Evolutionary conservation across 805 yeast genomes (phyloP).

Genomic region (Schwanniomyces pseudopolymorphus): DNA sequence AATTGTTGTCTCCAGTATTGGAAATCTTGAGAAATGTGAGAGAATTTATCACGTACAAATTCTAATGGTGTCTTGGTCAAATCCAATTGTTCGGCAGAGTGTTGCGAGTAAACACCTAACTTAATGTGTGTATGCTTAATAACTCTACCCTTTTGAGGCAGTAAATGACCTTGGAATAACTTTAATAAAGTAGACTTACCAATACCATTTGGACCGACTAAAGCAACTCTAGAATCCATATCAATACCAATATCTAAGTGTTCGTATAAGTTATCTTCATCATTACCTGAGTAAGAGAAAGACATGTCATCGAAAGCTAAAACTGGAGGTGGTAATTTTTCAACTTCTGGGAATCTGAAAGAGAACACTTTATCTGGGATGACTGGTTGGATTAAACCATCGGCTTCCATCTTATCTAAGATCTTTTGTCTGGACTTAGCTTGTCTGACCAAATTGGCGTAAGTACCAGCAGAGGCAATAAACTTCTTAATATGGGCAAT

Average conservation of each 20-base stretch:
- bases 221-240: conserved; percentile 98
- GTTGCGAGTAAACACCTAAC: conserved; percentile 98
- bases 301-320: conserved; percentile 94
- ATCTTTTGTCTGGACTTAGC: conserved; percentile 99
- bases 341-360: conserved; percentile 92
- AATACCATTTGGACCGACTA: conserved; percentile 98
- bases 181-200: conserved; percentile 96
- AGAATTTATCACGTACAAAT: conserved; percentile 92
- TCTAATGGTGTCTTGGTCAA: conserved; percentile 93
- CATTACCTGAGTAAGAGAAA: conserved; percentile 81
- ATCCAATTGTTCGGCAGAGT: conserved; percentile 97
- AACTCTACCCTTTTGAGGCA: conserved; percentile 91
- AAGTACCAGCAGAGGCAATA: conserved; percentile 99
- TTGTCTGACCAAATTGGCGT: conserved; percentile 97
- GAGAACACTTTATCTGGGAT: conserved; percentile 90
- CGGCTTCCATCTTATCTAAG: conserved; percentile 99
- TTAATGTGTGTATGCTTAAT: conserved; percentile 96
- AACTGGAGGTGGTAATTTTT: conserved; percentile 98
- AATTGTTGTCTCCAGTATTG: conserved; percentile 98
- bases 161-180: conserved; percentile 92
- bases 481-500: conserved; percentile 97
- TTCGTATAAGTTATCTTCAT: conserved; percentile 86
- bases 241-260: conserved; percentile 95
- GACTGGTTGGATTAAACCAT: conserved; percentile 92
- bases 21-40: conserved; percentile 91